These are phyloP conservation scores for Westerdykella aurantiaca DNA, from an alignment of 2,329 filamentous ascomycete species.

Conservation along the genomic window DNA sequence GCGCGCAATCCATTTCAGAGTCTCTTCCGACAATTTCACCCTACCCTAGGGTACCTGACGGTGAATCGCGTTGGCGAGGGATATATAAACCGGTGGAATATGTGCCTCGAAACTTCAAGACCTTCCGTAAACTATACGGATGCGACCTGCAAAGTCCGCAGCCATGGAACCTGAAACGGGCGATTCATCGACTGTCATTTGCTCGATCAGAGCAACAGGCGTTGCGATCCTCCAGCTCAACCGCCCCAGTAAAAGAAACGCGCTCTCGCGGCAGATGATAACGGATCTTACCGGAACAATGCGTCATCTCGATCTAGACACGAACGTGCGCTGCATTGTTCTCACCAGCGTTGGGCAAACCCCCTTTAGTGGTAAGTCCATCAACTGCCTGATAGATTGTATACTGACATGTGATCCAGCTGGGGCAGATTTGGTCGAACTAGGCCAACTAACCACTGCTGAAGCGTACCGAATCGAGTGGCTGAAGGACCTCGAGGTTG, in stretches of 20 bases:
- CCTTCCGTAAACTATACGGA: too few relatives aligned
- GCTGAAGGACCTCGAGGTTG: conserved; percentile 83
- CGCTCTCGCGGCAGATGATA: conserved; percentile 51
- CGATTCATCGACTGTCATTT: conserved; percentile 4
- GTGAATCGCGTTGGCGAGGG: too few relatives aligned
- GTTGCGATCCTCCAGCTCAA: conserved; percentile 49
- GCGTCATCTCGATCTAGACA: conserved; percentile 12
- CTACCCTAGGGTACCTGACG: too few relatives aligned
- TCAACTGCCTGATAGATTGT: background rate
- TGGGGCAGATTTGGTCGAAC: conserved; percentile 95
- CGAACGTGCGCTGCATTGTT: conserved; percentile 38
- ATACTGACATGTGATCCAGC: conserved; percentile 43
- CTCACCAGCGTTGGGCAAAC: conserved; percentile 80
- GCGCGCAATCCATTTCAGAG: too few relatives aligned
- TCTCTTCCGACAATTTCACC: too few relatives aligned
- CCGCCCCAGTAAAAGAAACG: conserved; percentile 54
- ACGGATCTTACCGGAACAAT: conserved; percentile 26
- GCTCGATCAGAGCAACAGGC: conserved; percentile 22
- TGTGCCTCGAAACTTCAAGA: too few relatives aligned
- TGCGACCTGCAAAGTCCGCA: background rate
- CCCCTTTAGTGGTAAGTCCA: conserved; percentile 57
- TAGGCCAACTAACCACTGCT: conserved; percentile 80
- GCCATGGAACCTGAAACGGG: conserved; percentile 3
- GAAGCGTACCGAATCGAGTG: conserved; percentile 80
- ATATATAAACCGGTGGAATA: too few relatives aligned